Base-by-base conservation (phyloP, 2,329 filamentous ascomycete species). In the Ophiocordyceps unilateralis region DNA sequence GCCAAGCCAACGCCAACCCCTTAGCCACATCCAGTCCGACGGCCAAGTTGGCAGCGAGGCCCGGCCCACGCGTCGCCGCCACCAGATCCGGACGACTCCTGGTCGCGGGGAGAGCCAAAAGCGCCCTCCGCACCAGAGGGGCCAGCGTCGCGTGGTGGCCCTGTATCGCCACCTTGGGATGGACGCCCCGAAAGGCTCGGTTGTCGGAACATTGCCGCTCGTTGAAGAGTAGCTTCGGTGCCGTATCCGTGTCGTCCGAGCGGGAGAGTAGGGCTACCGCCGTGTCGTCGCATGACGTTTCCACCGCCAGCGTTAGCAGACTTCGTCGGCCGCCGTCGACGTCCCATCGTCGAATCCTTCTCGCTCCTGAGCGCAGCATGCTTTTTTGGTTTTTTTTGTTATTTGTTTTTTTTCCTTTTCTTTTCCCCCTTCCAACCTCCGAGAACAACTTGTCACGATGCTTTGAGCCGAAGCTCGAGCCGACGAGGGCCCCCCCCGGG, bases 261-360 rank as follows among this genome's bases (percentile, higher is more conserved):
- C 22, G n/a, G n/a, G 24, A 28, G n/a, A 95, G 69, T 40, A 96
- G 63, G 24, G 89, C 82, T 19, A 95, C 87, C 45, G 83, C 88
- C 1, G 88, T 94, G 65, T 96, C 89, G 63, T 96, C 89, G 69
- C 89, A 91, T 3, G 82, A 87, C 10, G 81, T 82, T 59, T 91
- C 84, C 55, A 91, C 87, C 42, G 83, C 83, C 41, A 89, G 71
- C 5, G 73, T 77, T 17, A 72, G 56, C 45, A 75, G 65, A 36
- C 46, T 48, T 22, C 61, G 62, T 10, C 8, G 10, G 4, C n/a
- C 12, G 36, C 5, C 19, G 23, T 3, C 20, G 39, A 41, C n/a
- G 39, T 11, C n/a, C 21, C 4, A 3, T 8, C 15, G 20, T 5
- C 7, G 36, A 22, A 6, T 19, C 10, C 15, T 30, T 6, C 28